Base-by-base conservation (phyloP, 257 asterid genomes). In the Solanum raphanifolium region DNA sequence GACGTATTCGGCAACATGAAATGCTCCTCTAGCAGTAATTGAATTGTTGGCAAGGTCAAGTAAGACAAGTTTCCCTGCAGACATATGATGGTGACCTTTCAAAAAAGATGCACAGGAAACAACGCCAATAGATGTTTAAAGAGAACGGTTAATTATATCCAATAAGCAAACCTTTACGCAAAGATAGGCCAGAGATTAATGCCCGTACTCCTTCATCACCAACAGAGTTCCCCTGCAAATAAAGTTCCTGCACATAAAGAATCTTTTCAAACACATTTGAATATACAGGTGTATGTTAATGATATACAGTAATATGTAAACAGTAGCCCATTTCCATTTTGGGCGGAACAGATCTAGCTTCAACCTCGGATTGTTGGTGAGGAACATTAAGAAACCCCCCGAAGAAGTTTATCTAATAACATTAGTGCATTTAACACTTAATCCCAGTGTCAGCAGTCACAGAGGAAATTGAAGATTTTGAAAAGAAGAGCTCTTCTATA, bases 161-260 rank as follows among this genome's bases (percentile, higher is more conserved):
- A 11, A 74, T 20, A 75, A 60, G 25, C 62, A 91, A 87, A 95
- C 99, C 99, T 95, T 90, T 95, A 66, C 90, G 94, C 87, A 93
- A 90, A 89, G 95, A 92, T 92, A 97, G 89, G 75, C 99, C 98
- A 87, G 94, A 84, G 90, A 95, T 92, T 89, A 97, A 91, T 83
- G 99, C 96, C 83, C 93, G 91, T 48, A 92, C 95, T 41, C 99
- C 99, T 94, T 95, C 99, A 95, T 97, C 98, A 3, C 99, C 99
- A 79, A 97, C 91, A 82, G 96, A 89, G 93, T 97, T 97, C 75
- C 99, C 99, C 90, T 96, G 96, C 92, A 97, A 88, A 93, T 90
- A 91, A 83, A 97, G 97, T 92, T 95, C 98, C 99, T 97, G 87
- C 74, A 86, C 89, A 93, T 69, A 88, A 52, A 48, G 69, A 52